phyloP scores from a whole-genome alignment of 2,329 filamentous ascomycete species.

The Aspergillus viridinutans region DNA sequence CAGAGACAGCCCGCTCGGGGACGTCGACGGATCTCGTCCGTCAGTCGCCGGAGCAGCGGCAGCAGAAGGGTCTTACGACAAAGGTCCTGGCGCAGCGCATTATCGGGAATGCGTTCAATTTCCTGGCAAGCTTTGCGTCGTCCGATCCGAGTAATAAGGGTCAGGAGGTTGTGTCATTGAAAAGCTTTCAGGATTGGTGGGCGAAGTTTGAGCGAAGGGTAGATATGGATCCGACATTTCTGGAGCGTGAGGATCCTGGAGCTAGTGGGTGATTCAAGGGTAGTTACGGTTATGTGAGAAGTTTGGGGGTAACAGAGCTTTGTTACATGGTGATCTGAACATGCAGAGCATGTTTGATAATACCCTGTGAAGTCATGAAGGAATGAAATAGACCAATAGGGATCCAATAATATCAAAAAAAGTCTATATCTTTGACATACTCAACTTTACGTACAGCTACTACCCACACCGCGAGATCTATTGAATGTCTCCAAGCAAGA shows the following conservation, averaged over 20 bases:
- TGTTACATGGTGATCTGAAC: background rate
- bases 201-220: constrained; percentile 87
- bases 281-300: background rate
- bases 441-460: background rate
- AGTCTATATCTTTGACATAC: background rate
- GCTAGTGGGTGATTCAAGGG: constrained; percentile 13
- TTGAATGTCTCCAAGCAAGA: constrained; percentile 56
- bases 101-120: constrained; percentile 97
- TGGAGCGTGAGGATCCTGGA: constrained; percentile 64
- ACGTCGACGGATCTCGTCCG: constrained; percentile 28
- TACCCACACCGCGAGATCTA: background rate
- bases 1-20: constrained; percentile 19
- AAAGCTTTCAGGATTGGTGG: constrained; percentile 98
- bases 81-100: constrained; percentile 84
- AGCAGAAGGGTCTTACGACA: constrained; percentile 54
- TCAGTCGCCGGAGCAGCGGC: constrained; percentile 21
- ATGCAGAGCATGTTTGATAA: background rate
- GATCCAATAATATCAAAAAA: background rate
- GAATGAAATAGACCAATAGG: background rate
- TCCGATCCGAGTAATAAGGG: constrained; percentile 52
- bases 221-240: constrained; percentile 78
- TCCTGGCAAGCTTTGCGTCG: constrained; percentile 79
- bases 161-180: constrained; percentile 85
- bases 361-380: background rate
- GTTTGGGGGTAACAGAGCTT: background rate